Evolutionary conservation across 441 rosid genomes (phyloP), one percentile per base, ranked within the genome.

Genomic region (Eruca vesicaria): DNA sequence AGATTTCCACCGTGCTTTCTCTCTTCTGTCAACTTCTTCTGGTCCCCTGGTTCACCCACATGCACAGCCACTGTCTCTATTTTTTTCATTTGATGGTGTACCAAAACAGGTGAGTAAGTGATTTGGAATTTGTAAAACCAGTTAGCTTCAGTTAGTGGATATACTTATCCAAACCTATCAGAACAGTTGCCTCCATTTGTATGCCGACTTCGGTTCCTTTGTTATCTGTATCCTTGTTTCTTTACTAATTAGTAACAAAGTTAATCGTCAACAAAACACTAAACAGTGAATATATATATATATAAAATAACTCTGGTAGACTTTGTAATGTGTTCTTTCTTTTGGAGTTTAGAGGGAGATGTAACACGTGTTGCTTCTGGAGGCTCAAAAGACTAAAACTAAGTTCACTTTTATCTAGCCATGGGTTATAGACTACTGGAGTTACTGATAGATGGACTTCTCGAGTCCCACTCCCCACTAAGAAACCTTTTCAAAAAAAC

Each of bases 21-120:
- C 98, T 95, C 98, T 95, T 95, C 97, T 95, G 99, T 92, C 99
- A 95, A 90, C 87, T 50, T 86, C 84, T 77, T 83, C 93, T 6
- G 64, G 12, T 58, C 63, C 26, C 12, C 33, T 63, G 71, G 70
- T 55, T 9, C 59, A 76, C 71, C 29, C 78, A 60, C 78, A 66
- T 57, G 19, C 50, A 15, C 79, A 69, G 23, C 66, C 71, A 18
- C 6, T 11, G 50, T 48, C 80, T 57, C 52, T 23, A 57, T 71
- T 65, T 52, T 56, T 33, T 70, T 65, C 76, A 33, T 70, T 63
- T 70, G 76, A 70, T 67, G 68, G 55, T 65, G 65, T 74, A 58
- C 53, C 72, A 59, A 74, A 63, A 61, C 67, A 67, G 78, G 61
- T 26, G 66, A 56, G 66, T 26, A 53, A 72, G 64, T 66, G 31